These are phyloP conservation scores for Gymnopilus dilepis DNA, from an alignment of 768 basidiomycete genomes.

Conservation along the genomic window DNA sequence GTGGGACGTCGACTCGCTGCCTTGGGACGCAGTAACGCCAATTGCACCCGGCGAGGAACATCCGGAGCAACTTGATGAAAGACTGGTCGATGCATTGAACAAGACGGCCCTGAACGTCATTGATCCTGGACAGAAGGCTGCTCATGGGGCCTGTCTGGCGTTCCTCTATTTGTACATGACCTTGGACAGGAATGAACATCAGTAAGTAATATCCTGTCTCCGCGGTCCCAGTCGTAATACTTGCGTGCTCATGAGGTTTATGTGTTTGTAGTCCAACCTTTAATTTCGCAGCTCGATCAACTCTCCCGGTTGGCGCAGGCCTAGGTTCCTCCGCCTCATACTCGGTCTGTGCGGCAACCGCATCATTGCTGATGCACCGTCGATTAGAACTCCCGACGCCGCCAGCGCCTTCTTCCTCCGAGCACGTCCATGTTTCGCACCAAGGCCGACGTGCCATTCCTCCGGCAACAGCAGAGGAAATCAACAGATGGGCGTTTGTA, in stretches of 20 bases:
- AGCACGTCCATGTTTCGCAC: slow-evolving; percentile 67
- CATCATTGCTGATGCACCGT: slow-evolving; percentile 76
- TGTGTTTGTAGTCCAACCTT: slow-evolving; percentile 64
- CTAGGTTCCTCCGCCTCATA: slow-evolving; percentile 97
- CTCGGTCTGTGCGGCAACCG: slow-evolving; percentile 84
- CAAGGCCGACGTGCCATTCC: slow-evolving; percentile 70
- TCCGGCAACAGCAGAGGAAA: slow-evolving; percentile 68
- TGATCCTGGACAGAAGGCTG: slow-evolving; percentile 41
- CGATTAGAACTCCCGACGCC: slow-evolving; percentile 65
- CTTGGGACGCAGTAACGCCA: slow-evolving; percentile 77
- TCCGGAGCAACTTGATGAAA: slow-evolving; percentile 72
- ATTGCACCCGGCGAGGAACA: slow-evolving; percentile 55
- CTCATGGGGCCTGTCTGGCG: slow-evolving; percentile 56
- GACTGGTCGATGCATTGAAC: slow-evolving; percentile 75
- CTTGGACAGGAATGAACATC: slow-evolving; percentile 57
- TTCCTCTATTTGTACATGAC: slow-evolving; percentile 96
- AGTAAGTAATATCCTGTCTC: slow-evolving; percentile 50
- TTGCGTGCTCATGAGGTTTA: background rate
- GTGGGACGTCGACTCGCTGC: slow-evolving; percentile 79
- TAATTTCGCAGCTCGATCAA: slow-evolving; percentile 83
- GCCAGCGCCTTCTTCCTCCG: slow-evolving; percentile 49
- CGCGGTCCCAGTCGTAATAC: slow-evolving; percentile 21
- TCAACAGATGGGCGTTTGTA: slow-evolving; percentile 94
- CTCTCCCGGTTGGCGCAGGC: slow-evolving; percentile 93
- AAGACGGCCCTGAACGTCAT: slow-evolving; percentile 44